phyloP scores from a whole-genome alignment of 2,329 filamentous ascomycete genomes.

The Xylariomycetidae sp. region DNA sequence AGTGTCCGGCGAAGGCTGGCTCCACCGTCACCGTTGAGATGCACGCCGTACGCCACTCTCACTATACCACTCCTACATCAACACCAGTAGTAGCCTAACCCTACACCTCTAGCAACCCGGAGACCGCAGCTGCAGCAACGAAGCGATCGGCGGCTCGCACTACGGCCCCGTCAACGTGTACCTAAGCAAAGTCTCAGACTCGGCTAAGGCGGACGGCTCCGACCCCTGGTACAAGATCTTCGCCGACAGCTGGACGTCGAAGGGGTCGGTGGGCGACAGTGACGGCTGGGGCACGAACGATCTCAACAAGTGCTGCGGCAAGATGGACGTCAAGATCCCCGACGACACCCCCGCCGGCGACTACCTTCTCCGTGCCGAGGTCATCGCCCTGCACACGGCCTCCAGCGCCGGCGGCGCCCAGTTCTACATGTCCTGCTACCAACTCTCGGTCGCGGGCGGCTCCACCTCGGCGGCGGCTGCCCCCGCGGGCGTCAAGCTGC shows the following conservation, averaged over 20 bases:
- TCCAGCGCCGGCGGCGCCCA: conserved; percentile 24
- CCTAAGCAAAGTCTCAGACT: conserved; percentile 42
- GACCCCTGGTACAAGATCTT: conserved; percentile 48
- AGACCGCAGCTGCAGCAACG: conserved; percentile 38
- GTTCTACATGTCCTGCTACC: conserved; percentile 28
- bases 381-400: conserved; percentile 38
- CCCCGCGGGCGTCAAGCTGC: conserved; percentile 29
- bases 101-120: conserved; percentile 31
- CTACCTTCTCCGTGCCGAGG: conserved; percentile 39
- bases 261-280: conserved; percentile 32
- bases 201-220: conserved; percentile 36
- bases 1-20: conserved; percentile 37
- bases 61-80: conserved; percentile 2
- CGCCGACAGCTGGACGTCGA: conserved; percentile 37
- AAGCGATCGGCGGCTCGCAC: conserved; percentile 49
- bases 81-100: background rate
- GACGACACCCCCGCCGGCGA: conserved; percentile 34
- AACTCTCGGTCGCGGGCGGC: conserved; percentile 23
- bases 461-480: conserved; percentile 25
- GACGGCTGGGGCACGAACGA: conserved; percentile 42
- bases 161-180: conserved; percentile 49
- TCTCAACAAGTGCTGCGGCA: conserved; percentile 33
- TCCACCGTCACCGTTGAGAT: conserved; percentile 26
- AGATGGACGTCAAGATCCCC: conserved; percentile 37
- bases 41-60: conserved; percentile 17